Evolutionary conservation across 2,329 filamentous ascomycete species (phyloP).

Genomic region (Xylaria sp.): DNA sequence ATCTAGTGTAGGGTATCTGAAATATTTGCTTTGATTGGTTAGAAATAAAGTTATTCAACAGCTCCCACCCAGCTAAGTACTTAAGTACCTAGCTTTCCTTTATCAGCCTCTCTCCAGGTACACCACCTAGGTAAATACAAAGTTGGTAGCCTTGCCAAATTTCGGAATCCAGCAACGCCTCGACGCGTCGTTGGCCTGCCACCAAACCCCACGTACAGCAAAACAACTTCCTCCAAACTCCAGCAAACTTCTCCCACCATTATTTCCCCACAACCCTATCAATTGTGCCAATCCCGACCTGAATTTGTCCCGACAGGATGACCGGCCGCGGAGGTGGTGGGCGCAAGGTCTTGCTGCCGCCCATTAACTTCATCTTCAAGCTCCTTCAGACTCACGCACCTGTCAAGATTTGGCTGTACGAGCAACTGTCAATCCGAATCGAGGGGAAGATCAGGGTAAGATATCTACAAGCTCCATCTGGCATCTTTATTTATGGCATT

Average conservation of each 20-base stretch:
- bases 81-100: no score
- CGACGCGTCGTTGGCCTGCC: conserved; percentile 4
- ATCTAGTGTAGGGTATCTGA: no score
- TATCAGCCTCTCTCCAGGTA: not conserved
- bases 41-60: not conserved
- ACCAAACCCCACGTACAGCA: conserved; percentile 12
- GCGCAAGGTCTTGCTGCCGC: conserved; percentile 68
- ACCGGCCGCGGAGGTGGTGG: conserved; percentile 69
- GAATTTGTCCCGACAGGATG: conserved; percentile 53
- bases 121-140: not conserved
- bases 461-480: conserved; percentile 28
- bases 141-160: conserved; percentile 35
- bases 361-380: conserved; percentile 91
- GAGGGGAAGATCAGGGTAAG: conserved; percentile 94
- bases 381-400: conserved; percentile 83
- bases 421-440: conserved; percentile 92
- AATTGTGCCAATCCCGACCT: not conserved
- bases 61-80: not conserved
- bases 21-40: conserved; percentile 3
- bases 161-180: conserved; percentile 15
- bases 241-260: not conserved
- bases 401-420: conserved; percentile 95
- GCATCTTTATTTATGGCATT: not conserved
- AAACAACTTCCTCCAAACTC: not conserved
- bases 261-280: not conserved